Conservation (phyloP, 306 rosid genomes). For the Fragaria iinumae region DNA sequence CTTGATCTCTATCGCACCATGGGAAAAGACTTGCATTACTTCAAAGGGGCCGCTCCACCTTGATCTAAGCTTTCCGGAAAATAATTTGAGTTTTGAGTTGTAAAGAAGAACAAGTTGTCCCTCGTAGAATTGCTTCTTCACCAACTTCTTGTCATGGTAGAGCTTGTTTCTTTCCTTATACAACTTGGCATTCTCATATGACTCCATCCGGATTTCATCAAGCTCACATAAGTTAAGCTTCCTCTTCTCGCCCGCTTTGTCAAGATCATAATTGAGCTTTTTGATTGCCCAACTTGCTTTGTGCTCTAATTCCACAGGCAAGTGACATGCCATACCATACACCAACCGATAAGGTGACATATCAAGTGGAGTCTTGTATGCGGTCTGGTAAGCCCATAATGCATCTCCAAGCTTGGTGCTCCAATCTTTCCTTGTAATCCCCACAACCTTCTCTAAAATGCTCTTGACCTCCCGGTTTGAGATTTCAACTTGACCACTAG, state of each 20-base stretch:
- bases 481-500: neutral
- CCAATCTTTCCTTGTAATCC: neutral
- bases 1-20: too few species aligned
- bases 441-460: neutral
- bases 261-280: too few species aligned
- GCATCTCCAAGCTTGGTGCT: neutral
- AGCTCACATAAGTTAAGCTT: neutral
- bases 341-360: neutral
- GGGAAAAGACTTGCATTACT: too few species aligned
- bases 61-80: too few species aligned
- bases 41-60: neutral
- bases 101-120: neutral
- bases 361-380: neutral
- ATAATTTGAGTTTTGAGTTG: neutral
- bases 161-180: neutral
- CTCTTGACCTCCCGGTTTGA: neutral
- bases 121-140: too few species aligned
- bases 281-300: too few species aligned
- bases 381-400: neutral
- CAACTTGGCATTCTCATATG: neutral
- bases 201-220: too few species aligned
- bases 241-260: neutral
- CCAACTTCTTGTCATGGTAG: neutral
- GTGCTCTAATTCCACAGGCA: too few species aligned
- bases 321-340: too few species aligned